Evolutionary conservation across 768 basidiomycete genomes (phyloP), one percentile per base, ranked within the genome.

Genomic region (Porphyrellus cyaneotinctus): DNA sequence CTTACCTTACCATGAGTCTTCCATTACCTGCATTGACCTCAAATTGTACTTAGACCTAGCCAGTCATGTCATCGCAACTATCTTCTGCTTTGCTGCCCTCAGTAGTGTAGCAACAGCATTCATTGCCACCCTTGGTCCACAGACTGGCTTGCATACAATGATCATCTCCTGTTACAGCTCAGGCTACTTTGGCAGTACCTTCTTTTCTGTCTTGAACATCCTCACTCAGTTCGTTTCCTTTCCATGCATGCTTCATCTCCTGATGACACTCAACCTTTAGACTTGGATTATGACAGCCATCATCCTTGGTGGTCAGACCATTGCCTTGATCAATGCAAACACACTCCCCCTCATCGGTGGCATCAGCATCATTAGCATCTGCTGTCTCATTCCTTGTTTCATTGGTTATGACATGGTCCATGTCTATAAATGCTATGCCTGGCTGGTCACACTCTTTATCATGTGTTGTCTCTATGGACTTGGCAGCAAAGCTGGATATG

Each of bases 131-230:
- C 66, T 83, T 10, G 81, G 81, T 1, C 80, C 81, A 0, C 62
- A 65, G 54, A 81, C 78, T 2, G 81, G 80, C 12, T 64, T 82
- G 22, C 71, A 80, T 7, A 81, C 79, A 0, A 82, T 82, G 78
- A 67, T 80, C 38, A 78, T 78, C 45, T 65, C 73, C 4, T 71
- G 79, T 2, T 80, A 72, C 53, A 75, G 73, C 54, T 74, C 73
- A 3, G 81, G 80, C 3, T 81, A 76, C 53, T 50, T 76, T 11
- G 80, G 80, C 14, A 73, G 77, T 5, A 70, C 70, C 6, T 72
- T 80, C 46, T 80, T 76, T 57, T 77, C 79, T 6, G 57, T 82
- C 46, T 63, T 83, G 6, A 82, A 82, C 58, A 78, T 81, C 57
- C 60, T 83, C 18, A 78, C 78, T 2, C 77, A 78, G 69, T 74